Conservation (phyloP, 1,284 basidiomycete species). For the Xerocomus cyaneibrunnescens region DNA sequence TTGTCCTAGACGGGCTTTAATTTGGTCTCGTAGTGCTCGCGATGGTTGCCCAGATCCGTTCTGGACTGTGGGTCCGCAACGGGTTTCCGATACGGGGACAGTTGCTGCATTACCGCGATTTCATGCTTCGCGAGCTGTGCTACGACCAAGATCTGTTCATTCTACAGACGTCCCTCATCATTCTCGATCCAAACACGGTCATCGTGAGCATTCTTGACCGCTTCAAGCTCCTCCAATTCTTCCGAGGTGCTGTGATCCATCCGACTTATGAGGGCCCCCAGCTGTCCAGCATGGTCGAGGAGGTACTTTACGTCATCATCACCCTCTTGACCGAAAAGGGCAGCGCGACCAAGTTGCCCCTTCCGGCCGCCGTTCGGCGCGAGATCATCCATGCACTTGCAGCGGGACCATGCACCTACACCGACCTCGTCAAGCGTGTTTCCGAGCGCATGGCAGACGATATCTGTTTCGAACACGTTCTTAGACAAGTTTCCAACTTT, state of each 20-base stretch:
- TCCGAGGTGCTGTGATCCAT: slow-evolving; percentile 61
- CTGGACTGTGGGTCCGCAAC: slow-evolving; percentile 97
- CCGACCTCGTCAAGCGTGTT: slow-evolving; percentile 89
- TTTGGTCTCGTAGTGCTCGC: slow-evolving; percentile 60
- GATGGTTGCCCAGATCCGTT: slow-evolving; percentile 93
- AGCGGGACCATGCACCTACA: slow-evolving; percentile 86
- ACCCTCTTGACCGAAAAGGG: slow-evolving; percentile 85
- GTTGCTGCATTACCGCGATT: slow-evolving; percentile 95
- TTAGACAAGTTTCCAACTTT: slow-evolving; percentile 82
- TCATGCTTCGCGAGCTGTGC: slow-evolving; percentile 92
- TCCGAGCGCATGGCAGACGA: slow-evolving; percentile 91
- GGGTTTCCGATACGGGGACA: slow-evolving; percentile 95
- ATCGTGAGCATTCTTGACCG: slow-evolving; percentile 88
- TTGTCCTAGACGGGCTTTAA: background rate
- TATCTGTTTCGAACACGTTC: slow-evolving; percentile 77
- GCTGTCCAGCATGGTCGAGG: slow-evolving; percentile 86
- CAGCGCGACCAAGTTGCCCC: slow-evolving; percentile 69
- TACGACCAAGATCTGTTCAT: slow-evolving; percentile 97
- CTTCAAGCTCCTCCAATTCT: slow-evolving; percentile 81
- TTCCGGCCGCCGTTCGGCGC: slow-evolving; percentile 68
- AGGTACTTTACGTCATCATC: slow-evolving; percentile 87
- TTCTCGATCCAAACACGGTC: slow-evolving; percentile 79
- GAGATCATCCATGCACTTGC: slow-evolving; percentile 93
- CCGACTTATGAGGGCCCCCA: slow-evolving; percentile 70
- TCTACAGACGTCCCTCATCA: slow-evolving; percentile 80